A percentile compares a stretch with the other conserved stretches of the same genome.
phyloP scores from a whole-genome alignment of 768 basidiomycete genomes.

The Xerocomellus intermedius region DNA sequence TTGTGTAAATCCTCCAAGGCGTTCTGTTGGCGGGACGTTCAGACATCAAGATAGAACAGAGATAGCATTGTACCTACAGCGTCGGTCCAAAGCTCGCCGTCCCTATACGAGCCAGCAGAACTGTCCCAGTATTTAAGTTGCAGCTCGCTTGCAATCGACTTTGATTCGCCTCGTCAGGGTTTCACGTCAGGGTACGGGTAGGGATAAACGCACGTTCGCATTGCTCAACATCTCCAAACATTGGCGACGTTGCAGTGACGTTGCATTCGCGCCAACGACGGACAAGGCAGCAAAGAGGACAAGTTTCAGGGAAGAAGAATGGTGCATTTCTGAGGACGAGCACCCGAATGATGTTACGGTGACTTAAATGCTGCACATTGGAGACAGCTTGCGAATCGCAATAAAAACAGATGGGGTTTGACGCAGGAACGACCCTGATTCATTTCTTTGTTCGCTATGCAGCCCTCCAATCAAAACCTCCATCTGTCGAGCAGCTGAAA shows the following conservation, averaged over 20 bases:
- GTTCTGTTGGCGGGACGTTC: conserved; percentile 38
- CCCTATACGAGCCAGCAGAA: conserved; percentile 42
- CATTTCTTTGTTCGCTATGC: neutral
- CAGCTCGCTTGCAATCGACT: conserved; percentile 28
- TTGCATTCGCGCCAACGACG: neutral
- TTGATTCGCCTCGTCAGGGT: neutral
- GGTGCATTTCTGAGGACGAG: neutral
- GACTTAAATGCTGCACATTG: too few species aligned
- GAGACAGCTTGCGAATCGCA: neutral
- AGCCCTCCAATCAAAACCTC: neutral
- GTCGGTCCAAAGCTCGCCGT: conserved; percentile 56
- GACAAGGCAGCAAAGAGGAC: neutral
- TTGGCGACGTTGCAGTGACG: neutral
- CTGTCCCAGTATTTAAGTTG: conserved; percentile 41
- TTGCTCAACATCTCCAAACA: conserved; percentile 6
- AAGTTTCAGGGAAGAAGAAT: neutral
- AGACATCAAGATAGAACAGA: neutral
- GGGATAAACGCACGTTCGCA: conserved; percentile 12
- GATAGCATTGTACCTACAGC: conserved; percentile 36
- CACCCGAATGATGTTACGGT: too few species aligned
- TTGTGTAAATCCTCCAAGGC: conserved; percentile 57
- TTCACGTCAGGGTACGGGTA: neutral
- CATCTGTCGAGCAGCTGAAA: too few species aligned
- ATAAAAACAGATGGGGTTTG: neutral
- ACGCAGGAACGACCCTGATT: neutral